Evolutionary conservation across 1,139 yeast genomes (phyloP).

Genomic region (Candida sanyaensis): DNA sequence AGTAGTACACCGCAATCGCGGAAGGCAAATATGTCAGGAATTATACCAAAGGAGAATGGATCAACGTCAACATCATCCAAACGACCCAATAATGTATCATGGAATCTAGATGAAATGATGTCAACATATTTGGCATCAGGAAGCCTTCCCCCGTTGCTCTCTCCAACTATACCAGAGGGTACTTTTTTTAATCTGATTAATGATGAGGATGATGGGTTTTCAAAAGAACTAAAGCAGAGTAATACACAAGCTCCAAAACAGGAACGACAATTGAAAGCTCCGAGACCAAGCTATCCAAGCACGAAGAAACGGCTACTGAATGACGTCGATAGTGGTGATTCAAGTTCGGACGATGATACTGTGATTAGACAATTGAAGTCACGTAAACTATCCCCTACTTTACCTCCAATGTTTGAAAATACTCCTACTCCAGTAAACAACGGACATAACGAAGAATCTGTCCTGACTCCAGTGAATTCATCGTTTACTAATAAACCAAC

Average conservation of each 20-base stretch:
- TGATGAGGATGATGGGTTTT: neutral
- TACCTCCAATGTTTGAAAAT: conserved; percentile 31
- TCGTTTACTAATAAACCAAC: conserved; percentile 11
- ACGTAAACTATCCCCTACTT: conserved; percentile 31
- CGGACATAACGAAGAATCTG: neutral
- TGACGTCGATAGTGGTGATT: conserved; percentile 2
- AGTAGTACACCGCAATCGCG: conserved; percentile 21
- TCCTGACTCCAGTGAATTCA: neutral
- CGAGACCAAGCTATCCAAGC: conserved; percentile 12
- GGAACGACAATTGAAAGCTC: conserved; percentile 4
- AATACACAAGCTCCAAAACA: neutral
- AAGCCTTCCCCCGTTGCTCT: conserved; percentile 39
- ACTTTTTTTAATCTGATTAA: neutral
- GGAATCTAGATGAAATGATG: conserved; percentile 47
- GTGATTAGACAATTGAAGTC: conserved; percentile 6
- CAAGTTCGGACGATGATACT: conserved; percentile 6
- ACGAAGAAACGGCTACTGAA: conserved; percentile 7
- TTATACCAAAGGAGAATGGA: conserved; percentile 12
- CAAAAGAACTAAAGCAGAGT: neutral
- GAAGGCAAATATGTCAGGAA: conserved; percentile 19
- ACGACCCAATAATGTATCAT: conserved; percentile 17
- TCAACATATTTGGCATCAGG: conserved; percentile 36
- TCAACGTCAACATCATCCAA: conserved; percentile 6
- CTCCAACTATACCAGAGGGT: conserved; percentile 42
- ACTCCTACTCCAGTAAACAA: neutral